Conservation (phyloP, 106 monocot genomes). For the Apostasia shenzhenica region DNA sequence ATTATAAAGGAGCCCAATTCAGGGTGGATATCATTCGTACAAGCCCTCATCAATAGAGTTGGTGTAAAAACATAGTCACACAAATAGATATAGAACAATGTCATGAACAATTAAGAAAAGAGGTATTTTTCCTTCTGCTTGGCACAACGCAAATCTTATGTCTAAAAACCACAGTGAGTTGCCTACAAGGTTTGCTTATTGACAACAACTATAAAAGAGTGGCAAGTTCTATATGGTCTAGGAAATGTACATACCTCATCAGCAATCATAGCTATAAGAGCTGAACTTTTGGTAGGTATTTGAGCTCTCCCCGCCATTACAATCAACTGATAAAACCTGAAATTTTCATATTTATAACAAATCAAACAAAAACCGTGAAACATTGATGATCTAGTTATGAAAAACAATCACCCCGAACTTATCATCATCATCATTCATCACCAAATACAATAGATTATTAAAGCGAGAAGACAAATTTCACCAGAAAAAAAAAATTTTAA, state of each 20-base stretch:
- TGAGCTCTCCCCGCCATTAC: constrained; percentile 20
- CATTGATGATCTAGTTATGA: too few species aligned
- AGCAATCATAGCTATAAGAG: constrained; percentile 25
- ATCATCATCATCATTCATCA: too few species aligned
- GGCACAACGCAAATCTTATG: background rate
- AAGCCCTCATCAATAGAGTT: background rate
- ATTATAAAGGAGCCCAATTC: too few species aligned
- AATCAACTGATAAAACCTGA: background rate
- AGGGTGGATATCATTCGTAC: background rate
- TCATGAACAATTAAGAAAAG: background rate
- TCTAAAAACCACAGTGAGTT: background rate
- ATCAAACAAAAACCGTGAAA: too few species aligned
- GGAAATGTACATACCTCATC: constrained; percentile 15
- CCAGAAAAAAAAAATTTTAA: too few species aligned
- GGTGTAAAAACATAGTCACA: background rate
- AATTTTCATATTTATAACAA: too few species aligned
- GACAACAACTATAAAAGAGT: background rate
- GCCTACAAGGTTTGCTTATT: background rate
- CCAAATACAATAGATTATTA: too few species aligned
- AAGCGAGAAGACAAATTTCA: too few species aligned
- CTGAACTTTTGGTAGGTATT: constrained; percentile 12
- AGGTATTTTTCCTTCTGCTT: background rate
- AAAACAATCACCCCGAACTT: too few species aligned
- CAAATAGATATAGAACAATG: background rate
- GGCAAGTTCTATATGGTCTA: background rate